Percentiles rank a stretch among this genome's conserved stretches.
Evolutionary conservation across 768 basidiomycete genomes (phyloP).

Genomic region (Cystobasidium onofrii): DNA sequence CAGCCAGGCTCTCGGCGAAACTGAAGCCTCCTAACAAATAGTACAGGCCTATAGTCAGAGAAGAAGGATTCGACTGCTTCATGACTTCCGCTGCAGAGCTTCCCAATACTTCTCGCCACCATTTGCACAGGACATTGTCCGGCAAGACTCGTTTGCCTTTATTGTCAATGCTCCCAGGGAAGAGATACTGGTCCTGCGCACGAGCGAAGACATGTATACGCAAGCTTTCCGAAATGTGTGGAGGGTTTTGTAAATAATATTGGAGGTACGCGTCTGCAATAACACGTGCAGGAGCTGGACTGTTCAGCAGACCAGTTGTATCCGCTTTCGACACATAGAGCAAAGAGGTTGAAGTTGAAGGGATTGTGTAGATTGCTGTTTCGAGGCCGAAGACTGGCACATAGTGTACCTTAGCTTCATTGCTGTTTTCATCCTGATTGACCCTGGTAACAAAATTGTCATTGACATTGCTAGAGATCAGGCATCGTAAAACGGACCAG

Average conservation of each 20-base stretch:
- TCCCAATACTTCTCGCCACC: constrained; percentile 79
- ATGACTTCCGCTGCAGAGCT: constrained; percentile 50
- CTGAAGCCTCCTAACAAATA: constrained; percentile 34
- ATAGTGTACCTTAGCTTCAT: constrained; percentile 40
- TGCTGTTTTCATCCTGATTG: neutral
- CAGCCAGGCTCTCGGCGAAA: neutral
- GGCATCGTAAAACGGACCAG: no score
- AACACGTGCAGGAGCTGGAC: constrained; percentile 50
- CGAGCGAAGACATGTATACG: constrained; percentile 86
- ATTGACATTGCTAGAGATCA: no score
- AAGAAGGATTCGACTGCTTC: neutral
- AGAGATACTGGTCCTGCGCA: constrained; percentile 83
- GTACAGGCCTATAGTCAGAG: constrained; percentile 14
- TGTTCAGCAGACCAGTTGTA: constrained; percentile 65
- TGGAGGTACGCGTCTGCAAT: constrained; percentile 62
- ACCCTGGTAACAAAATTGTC: no score
- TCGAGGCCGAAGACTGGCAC: constrained; percentile 73
- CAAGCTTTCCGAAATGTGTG: constrained; percentile 47
- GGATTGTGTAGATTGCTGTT: constrained; percentile 64
- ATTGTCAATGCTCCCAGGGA: constrained; percentile 51
- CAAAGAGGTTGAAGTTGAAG: constrained; percentile 60
- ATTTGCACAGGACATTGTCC: constrained; percentile 72
- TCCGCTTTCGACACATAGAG: constrained; percentile 92
- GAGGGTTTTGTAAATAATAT: constrained; percentile 37
- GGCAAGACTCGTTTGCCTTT: constrained; percentile 43